phyloP scores from a whole-genome alignment of 257 asterid species.

The Dorcoceras hygrometricum region DNA sequence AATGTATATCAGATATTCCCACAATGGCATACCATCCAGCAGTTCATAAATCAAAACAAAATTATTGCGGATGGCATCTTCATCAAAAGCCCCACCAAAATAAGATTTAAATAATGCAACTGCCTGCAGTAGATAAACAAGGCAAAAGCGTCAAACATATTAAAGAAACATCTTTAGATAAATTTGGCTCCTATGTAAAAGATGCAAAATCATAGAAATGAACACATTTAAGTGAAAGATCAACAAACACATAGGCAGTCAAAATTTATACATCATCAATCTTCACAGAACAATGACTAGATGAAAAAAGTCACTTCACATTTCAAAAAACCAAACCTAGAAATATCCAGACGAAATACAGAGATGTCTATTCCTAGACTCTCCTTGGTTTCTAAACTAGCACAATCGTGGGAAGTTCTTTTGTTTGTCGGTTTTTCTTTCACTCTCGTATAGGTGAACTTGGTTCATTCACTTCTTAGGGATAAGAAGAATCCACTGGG shows the following conservation, averaged over 20 bases:
- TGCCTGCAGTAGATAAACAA: conserved; percentile 70
- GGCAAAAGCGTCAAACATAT: conserved; percentile 27
- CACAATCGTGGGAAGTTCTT: too few relatives aligned
- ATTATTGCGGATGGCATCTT: conserved; percentile 97
- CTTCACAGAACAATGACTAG: conserved; percentile 4
- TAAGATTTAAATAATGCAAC: conserved; percentile 90
- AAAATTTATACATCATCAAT: conserved; percentile 8
- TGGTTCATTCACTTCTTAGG: too few relatives aligned
- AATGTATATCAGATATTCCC: conserved; percentile 4
- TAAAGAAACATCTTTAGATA: conserved; percentile 9
- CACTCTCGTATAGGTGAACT: too few relatives aligned
- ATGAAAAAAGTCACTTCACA: conserved; percentile 2
- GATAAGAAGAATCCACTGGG: too few relatives aligned
- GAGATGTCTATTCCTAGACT: background rate
- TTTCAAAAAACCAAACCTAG: conserved; percentile 20
- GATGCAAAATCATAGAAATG: background rate
- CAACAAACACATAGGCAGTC: conserved; percentile 13
- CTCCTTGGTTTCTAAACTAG: too few relatives aligned
- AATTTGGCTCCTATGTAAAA: conserved; percentile 11
- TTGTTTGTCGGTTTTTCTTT: too few relatives aligned
- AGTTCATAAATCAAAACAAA: conserved; percentile 93
- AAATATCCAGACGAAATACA: conserved; percentile 1
- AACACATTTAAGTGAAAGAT: conserved; percentile 2
- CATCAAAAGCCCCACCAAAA: conserved; percentile 98
- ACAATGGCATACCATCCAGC: conserved; percentile 71